Evolutionary conservation across 306 rosid genomes (phyloP).

Genomic region (Chamaecrista fasciculata): DNA sequence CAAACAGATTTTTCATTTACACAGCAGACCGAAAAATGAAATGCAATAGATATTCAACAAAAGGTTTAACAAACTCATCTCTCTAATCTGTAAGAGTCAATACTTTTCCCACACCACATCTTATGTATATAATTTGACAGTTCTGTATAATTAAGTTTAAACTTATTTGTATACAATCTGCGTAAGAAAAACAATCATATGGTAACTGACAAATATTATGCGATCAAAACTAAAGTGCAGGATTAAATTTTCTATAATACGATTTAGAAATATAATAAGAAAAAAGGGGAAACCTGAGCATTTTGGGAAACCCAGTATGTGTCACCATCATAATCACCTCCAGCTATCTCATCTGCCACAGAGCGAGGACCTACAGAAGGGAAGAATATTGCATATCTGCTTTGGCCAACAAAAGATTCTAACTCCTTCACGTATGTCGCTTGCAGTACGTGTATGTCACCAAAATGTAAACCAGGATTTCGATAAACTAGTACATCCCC

Average conservation of each 20-base stretch:
- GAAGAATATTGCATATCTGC: constrained; percentile 77
- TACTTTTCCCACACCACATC: neutral
- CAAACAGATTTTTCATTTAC: neutral
- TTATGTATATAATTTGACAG: neutral
- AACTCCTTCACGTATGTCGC: constrained; percentile 54
- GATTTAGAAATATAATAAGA: neutral
- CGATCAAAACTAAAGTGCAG: neutral
- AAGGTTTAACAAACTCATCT: neutral
- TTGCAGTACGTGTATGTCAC: constrained; percentile 64
- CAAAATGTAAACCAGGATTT: constrained; percentile 83
- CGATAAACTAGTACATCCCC: constrained; percentile 77
- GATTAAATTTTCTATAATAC: neutral
- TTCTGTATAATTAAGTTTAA: neutral
- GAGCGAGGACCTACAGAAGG: constrained; percentile 76
- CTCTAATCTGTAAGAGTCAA: neutral
- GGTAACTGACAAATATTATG: neutral
- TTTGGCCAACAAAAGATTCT: constrained; percentile 54
- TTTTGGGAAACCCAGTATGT: constrained; percentile 75
- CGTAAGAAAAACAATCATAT: neutral
- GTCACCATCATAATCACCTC: constrained; percentile 96
- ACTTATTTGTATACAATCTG: too few species aligned
- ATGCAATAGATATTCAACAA: neutral
- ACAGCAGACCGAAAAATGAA: neutral
- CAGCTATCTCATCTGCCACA: constrained; percentile 75
- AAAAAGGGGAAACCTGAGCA: constrained; percentile 50